Percentiles rank a stretch among this genome's conserved stretches.
phyloP scores from a whole-genome alignment of 2,329 filamentous ascomycete species.

The Exophiala dermatitidis region DNA sequence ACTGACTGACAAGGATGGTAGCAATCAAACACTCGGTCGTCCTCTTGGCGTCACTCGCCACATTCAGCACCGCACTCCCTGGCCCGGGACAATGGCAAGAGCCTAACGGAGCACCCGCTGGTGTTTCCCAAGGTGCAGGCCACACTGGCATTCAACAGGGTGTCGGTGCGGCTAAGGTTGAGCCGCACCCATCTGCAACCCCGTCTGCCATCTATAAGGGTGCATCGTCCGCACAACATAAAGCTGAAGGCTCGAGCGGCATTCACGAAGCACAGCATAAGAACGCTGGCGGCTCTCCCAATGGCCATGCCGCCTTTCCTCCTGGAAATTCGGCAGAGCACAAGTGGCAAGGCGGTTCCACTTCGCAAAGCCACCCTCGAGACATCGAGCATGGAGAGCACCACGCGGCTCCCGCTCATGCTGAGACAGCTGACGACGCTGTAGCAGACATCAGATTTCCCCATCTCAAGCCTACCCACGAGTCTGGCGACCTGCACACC shows the following conservation, averaged over 20 bases:
- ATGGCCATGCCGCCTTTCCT: background rate
- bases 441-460: background rate
- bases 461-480: background rate
- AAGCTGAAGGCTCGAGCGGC: background rate
- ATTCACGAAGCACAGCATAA: background rate
- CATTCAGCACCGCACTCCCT: conserved; percentile 6
- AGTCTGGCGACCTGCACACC: background rate
- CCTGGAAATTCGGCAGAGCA: background rate
- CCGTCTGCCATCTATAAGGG: background rate
- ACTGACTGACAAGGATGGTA: conserved; percentile 9
- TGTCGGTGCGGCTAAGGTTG: background rate
- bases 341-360: background rate
- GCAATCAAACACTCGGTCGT: conserved; percentile 8
- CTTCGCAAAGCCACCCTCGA: background rate
- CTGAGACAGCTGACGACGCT: background rate
- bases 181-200: background rate
- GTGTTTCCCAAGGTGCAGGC: background rate
- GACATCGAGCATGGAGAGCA: background rate
- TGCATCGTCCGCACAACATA: background rate
- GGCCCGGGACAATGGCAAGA: conserved; percentile 5
- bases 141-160: background rate
- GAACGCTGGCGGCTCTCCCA: background rate
- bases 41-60: conserved; percentile 10
- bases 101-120: background rate
- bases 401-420: background rate